A percentile compares a stretch with the other conserved stretches of the same genome.
These are phyloP conservation scores for Alternaria sp. DNA, from an alignment of 2,329 filamentous ascomycete genomes.

Conservation along the genomic window DNA sequence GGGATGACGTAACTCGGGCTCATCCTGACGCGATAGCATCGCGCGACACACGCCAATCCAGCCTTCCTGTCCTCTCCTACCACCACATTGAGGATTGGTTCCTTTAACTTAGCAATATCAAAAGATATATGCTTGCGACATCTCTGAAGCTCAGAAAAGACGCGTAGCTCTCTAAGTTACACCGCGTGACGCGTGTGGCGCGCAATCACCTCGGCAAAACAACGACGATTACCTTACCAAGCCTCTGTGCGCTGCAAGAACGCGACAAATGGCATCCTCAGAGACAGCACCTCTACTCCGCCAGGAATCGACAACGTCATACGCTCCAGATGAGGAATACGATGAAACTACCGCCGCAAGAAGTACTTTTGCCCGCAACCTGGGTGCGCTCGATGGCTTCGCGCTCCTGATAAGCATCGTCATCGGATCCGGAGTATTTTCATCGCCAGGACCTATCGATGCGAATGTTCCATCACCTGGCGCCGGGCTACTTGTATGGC, in stretches of 20 bases:
- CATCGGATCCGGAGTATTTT: constrained; percentile 71
- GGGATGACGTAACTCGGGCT: constrained; percentile 13
- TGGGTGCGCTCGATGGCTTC: constrained; percentile 54
- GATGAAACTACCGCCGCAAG: constrained; percentile 23
- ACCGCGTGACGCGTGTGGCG: background rate
- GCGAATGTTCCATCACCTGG: constrained; percentile 70
- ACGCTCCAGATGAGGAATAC: constrained; percentile 21
- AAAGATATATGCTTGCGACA: background rate
- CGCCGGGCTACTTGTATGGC: constrained; percentile 66
- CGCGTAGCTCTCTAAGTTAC: background rate
- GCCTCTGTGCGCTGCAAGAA: background rate
- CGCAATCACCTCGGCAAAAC: constrained; percentile 4
- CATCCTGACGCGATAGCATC: constrained; percentile 14
- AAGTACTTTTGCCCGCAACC: constrained; percentile 45
- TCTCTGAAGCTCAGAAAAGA: background rate
- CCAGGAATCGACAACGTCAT: constrained; percentile 14
- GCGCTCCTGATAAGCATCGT: constrained; percentile 71
- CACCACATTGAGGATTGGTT: background rate
- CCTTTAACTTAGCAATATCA: background rate
- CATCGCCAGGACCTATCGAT: constrained; percentile 69
- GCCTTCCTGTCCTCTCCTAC: background rate
- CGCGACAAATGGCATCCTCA: constrained; percentile 31
- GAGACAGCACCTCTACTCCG: constrained; percentile 36
- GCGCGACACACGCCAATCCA: background rate
- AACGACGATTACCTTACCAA: background rate